Evolutionary conservation across 129 eudicot species (phyloP).

Genomic region (Kitagawia praeruptora): DNA sequence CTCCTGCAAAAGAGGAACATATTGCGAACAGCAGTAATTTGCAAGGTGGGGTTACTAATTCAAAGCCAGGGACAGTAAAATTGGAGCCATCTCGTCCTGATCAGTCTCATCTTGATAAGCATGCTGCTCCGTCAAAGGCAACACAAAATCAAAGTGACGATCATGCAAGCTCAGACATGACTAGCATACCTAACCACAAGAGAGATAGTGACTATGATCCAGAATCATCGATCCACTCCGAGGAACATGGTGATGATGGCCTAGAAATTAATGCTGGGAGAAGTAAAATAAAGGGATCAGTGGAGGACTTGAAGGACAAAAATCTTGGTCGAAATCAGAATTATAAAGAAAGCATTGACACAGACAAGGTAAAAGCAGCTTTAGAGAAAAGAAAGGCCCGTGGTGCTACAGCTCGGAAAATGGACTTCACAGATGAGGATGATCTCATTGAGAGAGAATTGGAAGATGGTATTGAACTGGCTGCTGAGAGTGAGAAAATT

Average conservation of each 20-base stretch:
- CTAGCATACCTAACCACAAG: slow-evolving; percentile 23
- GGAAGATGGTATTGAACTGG: slow-evolving; percentile 82
- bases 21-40: slow-evolving; percentile 31
- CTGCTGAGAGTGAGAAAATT: slow-evolving; percentile 50
- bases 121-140: slow-evolving; percentile 32
- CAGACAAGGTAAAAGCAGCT: slow-evolving; percentile 75
- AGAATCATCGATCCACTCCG: slow-evolving; percentile 25
- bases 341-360: slow-evolving; percentile 54
- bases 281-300: slow-evolving; percentile 25
- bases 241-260: slow-evolving; percentile 33
- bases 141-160: slow-evolving; percentile 37
- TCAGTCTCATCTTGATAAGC: slow-evolving; percentile 36
- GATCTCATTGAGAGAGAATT: slow-evolving; percentile 71
- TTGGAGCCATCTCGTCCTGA: slow-evolving; percentile 30
- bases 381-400: slow-evolving; percentile 70
- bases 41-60: slow-evolving; percentile 26
- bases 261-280: slow-evolving; percentile 31
- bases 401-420: slow-evolving; percentile 51
- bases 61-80: slow-evolving; percentile 40
- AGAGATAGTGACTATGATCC: slow-evolving; percentile 39
- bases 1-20: slow-evolving; percentile 39
- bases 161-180: slow-evolving; percentile 27
- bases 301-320: slow-evolving; percentile 46
- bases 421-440: slow-evolving; percentile 68
- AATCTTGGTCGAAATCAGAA: slow-evolving; percentile 35